Evolutionary conservation across 768 basidiomycete genomes (phyloP).

Genomic region (Hemileccinum rubropunctum): DNA sequence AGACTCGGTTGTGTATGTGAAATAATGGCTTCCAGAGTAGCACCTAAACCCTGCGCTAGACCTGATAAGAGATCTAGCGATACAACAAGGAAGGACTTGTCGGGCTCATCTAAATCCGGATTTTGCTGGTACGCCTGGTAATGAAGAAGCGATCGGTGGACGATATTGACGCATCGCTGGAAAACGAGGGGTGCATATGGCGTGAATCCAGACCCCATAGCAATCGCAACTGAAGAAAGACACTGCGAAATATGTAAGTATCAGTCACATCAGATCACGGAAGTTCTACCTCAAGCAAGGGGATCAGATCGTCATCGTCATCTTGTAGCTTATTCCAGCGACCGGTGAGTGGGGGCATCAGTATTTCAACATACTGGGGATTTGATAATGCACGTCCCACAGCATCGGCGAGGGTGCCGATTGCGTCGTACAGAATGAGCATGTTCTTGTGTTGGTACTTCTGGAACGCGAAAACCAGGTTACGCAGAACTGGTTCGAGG

Average conservation of each 20-base stretch:
- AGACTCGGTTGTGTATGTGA: constrained; percentile 69
- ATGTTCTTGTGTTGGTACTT: constrained; percentile 99
- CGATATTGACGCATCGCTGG: constrained; percentile 84
- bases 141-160: constrained; percentile 76
- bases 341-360: constrained; percentile 92
- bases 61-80: constrained; percentile 96
- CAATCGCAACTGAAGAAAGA: constrained; percentile 95
- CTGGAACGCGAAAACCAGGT: constrained; percentile 92
- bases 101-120: constrained; percentile 90
- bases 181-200: constrained; percentile 91
- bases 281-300: constrained; percentile 81
- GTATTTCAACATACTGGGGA: constrained; percentile 83
- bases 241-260: constrained; percentile 53
- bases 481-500: constrained; percentile 91
- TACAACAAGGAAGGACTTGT: constrained; percentile 96
- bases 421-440: constrained; percentile 97
- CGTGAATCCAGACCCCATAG: constrained; percentile 85
- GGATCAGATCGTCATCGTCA: constrained; percentile 90
- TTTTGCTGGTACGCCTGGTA: constrained; percentile 89
- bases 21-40: constrained; percentile 72
- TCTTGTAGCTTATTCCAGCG: constrained; percentile 91
- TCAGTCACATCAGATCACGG: constrained; percentile 1
- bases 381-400: constrained; percentile 88
- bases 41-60: constrained; percentile 89
- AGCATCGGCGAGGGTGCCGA: constrained; percentile 96